phyloP scores from a whole-genome alignment of 179 eudicot species.

The Nepenthes alata region DNA sequence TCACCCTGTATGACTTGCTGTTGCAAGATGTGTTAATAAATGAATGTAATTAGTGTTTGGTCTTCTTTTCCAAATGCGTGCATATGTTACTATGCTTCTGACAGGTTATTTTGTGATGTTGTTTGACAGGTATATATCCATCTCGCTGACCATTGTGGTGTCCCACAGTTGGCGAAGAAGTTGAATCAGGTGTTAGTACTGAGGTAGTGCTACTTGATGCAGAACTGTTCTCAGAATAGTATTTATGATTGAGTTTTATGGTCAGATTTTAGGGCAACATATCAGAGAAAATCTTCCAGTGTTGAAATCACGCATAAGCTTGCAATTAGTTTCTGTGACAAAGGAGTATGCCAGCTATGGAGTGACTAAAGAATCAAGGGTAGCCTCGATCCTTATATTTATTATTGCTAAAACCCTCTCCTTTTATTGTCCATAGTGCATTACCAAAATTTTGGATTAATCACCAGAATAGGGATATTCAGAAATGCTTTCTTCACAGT shows the following conservation, averaged over 20 bases:
- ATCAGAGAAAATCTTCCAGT: constrained; percentile 80
- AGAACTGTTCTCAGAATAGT: neutral
- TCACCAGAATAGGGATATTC: too few relatives aligned
- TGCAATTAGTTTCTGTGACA: constrained; percentile 64
- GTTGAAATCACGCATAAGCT: constrained; percentile 72
- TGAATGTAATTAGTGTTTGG: constrained; percentile 3
- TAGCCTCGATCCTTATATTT: constrained; percentile 10
- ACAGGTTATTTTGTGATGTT: constrained; percentile 4
- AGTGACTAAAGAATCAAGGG: constrained; percentile 80
- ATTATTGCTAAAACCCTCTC: neutral
- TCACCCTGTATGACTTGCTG: constrained; percentile 53
- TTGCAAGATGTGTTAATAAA: neutral
- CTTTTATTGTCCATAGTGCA: too few relatives aligned
- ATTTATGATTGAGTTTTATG: constrained; percentile 10
- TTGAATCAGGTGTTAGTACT: constrained; percentile 59
- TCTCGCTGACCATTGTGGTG: constrained; percentile 76
- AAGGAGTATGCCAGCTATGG: constrained; percentile 96
- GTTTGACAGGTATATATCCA: constrained; percentile 53
- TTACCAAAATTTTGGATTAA: too few relatives aligned
- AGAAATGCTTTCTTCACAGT: too few relatives aligned
- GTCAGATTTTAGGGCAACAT: constrained; percentile 83
- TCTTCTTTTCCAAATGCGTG: neutral
- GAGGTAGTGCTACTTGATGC: too few relatives aligned
- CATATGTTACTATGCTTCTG: constrained; percentile 1
- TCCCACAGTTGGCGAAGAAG: constrained; percentile 80